phyloP scores from a whole-genome alignment of 2,329 filamentous ascomycete genomes.

The Rugonectria rugulosa region DNA sequence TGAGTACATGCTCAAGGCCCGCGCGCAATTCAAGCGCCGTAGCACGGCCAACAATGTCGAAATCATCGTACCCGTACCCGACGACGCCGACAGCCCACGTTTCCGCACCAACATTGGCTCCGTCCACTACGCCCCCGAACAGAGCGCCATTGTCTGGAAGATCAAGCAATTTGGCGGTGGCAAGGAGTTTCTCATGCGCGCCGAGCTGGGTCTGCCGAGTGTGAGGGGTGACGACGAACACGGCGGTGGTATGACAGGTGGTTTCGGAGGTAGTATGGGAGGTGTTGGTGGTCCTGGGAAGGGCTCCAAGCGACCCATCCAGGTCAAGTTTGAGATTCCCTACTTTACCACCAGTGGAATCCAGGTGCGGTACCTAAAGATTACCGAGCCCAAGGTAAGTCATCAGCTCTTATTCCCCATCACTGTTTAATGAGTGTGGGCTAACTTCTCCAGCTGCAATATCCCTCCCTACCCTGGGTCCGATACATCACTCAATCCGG shows the following conservation, averaged over 20 bases:
- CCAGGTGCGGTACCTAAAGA: constrained; percentile 97
- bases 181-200: constrained; percentile 98
- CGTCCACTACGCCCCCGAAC: constrained; percentile 97
- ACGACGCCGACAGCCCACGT: constrained; percentile 93
- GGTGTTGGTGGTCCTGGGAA: constrained; percentile 81
- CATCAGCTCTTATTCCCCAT: neutral
- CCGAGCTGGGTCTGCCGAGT: constrained; percentile 91
- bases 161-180: constrained; percentile 99
- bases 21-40: constrained; percentile 96
- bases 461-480: constrained; percentile 96
- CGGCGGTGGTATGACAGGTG: constrained; percentile 96
- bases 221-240: constrained; percentile 95
- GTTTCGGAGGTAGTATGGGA: constrained; percentile 96
- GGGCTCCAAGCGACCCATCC: constrained; percentile 91
- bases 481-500: constrained; percentile 98
- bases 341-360: constrained; percentile 99
- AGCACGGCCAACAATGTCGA: constrained; percentile 99
- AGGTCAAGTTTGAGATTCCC: constrained; percentile 99
- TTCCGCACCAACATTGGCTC: constrained; percentile 98
- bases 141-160: constrained; percentile 98
- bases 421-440: neutral
- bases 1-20: constrained; percentile 99
- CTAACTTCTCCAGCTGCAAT: constrained; percentile 77
- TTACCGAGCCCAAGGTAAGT: constrained; percentile 96
- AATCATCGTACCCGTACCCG: constrained; percentile 95